A percentile compares a stretch with the other conserved stretches of the same genome.
These are phyloP conservation scores for Microsporum ferrugineum DNA, from an alignment of 2,329 filamentous ascomycete species.

Conservation along the genomic window DNA sequence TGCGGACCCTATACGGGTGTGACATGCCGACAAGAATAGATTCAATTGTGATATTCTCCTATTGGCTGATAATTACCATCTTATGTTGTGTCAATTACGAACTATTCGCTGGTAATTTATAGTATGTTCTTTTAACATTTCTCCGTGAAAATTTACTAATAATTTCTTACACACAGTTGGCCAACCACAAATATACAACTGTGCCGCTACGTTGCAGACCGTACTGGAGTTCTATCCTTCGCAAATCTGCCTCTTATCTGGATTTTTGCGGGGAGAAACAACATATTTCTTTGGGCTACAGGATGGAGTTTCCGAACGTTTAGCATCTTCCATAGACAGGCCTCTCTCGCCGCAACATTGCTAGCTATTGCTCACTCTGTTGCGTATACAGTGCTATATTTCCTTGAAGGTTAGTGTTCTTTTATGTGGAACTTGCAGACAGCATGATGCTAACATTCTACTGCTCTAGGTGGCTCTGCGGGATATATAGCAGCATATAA, in stretches of 20 bases:
- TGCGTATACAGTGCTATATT: conserved; percentile 40
- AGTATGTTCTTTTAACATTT: conserved; percentile 24
- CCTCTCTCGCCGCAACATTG: conserved; percentile 50
- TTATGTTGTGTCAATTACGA: conserved; percentile 38
- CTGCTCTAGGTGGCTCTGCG: not conserved
- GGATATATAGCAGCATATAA: not conserved
- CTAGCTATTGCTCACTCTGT: conserved; percentile 54
- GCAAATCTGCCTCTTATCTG: conserved; percentile 54
- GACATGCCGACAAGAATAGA: conserved; percentile 40
- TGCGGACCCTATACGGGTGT: conserved; percentile 33
- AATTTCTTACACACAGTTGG: conserved; percentile 2
- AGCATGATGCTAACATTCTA: not conserved
- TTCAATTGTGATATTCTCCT: conserved; percentile 34
- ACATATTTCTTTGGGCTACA: conserved; percentile 53
- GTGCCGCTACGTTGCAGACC: conserved; percentile 49
- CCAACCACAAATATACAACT: conserved; percentile 25
- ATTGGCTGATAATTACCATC: conserved; percentile 36
- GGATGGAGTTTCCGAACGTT: conserved; percentile 58
- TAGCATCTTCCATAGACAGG: conserved; percentile 56
- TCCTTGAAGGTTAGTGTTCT: not conserved
- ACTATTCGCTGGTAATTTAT: conserved; percentile 37
- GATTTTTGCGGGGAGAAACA: conserved; percentile 58
- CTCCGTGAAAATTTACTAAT: not conserved
- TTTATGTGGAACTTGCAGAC: not conserved
- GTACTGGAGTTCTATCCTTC: conserved; percentile 53